phyloP scores from a whole-genome alignment of 2,329 filamentous ascomycete genomes.

The Diaporthe citriasiana region DNA sequence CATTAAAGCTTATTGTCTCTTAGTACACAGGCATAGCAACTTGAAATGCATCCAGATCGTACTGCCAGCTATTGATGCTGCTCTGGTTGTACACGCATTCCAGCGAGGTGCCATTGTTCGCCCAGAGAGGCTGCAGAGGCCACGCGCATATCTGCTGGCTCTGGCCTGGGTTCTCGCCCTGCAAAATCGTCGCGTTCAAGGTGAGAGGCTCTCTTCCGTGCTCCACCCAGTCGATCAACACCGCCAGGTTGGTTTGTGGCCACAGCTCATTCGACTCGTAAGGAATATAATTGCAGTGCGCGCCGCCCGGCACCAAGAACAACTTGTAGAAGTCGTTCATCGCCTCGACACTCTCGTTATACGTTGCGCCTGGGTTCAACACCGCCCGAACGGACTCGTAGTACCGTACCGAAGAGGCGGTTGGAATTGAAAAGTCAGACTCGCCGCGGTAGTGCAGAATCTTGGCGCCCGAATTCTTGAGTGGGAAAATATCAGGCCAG shows the following conservation, averaged over 20 bases:
- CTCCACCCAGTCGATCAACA: conserved; percentile 65
- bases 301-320: conserved; percentile 61
- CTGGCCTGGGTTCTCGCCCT: conserved; percentile 51
- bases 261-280: conserved; percentile 60
- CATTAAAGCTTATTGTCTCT: conserved; percentile 1
- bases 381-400: conserved; percentile 61
- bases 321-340: conserved; percentile 62
- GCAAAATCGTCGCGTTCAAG: conserved; percentile 51
- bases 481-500: conserved; percentile 60
- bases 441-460: conserved; percentile 67
- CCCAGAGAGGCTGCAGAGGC: conserved; percentile 59
- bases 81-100: conserved; percentile 42
- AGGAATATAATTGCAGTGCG: conserved; percentile 61
- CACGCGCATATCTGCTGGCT: conserved; percentile 57
- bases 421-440: conserved; percentile 62
- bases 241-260: conserved; percentile 43
- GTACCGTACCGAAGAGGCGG: conserved; percentile 58
- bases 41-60: conserved; percentile 42
- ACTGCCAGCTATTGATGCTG: conserved; percentile 41
- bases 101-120: conserved; percentile 47
- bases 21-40: conserved; percentile 42
- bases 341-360: conserved; percentile 54
- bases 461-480: conserved; percentile 62
- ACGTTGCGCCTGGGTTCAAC: conserved; percentile 55
- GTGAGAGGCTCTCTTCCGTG: conserved; percentile 59